Evolutionary conservation across 768 basidiomycete species (phyloP).

Genomic region (Lactifluus hygrophoroides): DNA sequence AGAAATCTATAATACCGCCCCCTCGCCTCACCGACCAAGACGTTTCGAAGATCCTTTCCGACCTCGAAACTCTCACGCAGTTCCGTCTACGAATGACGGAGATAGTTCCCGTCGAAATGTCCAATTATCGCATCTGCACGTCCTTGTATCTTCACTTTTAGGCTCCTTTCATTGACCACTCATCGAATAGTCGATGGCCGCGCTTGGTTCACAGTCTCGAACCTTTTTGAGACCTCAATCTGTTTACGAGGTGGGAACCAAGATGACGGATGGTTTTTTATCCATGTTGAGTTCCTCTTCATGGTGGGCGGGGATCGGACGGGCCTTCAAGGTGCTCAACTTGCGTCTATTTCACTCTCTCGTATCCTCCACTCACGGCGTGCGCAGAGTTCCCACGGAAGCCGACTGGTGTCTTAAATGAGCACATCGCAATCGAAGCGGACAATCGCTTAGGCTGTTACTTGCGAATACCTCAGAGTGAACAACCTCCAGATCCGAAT

Average conservation of each 20-base stretch:
- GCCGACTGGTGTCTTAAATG: slow-evolving; percentile 53
- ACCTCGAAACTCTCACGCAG: slow-evolving; percentile 71
- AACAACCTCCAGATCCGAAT: slow-evolving; percentile 28
- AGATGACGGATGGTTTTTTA: slow-evolving; percentile 81
- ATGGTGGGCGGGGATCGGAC: slow-evolving; percentile 66
- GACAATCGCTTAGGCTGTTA: slow-evolving; percentile 60
- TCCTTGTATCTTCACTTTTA: slow-evolving; percentile 20
- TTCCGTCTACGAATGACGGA: slow-evolving; percentile 75
- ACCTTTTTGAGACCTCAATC: slow-evolving; percentile 65
- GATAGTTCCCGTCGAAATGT: slow-evolving; percentile 77
- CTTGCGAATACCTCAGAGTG: slow-evolving; percentile 34
- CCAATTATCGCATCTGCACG: slow-evolving; percentile 55
- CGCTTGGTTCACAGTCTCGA: slow-evolving; percentile 63
- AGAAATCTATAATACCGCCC: slow-evolving; percentile 67
- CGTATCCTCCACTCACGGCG: background rate
- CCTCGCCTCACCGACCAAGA: slow-evolving; percentile 58
- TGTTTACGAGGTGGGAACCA: slow-evolving; percentile 63
- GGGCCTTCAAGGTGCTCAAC: slow-evolving; percentile 52
- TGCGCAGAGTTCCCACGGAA: slow-evolving; percentile 61
- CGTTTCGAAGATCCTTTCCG: slow-evolving; percentile 53
- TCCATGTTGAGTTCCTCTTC: slow-evolving; percentile 66
- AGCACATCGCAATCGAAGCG: slow-evolving; percentile 65
- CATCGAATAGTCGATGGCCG: slow-evolving; percentile 56
- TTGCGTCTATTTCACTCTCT: background rate
- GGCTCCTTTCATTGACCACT: slow-evolving; percentile 14